Evolutionary conservation across 805 yeast species (phyloP).

Genomic region (Lipomyces kockii): DNA sequence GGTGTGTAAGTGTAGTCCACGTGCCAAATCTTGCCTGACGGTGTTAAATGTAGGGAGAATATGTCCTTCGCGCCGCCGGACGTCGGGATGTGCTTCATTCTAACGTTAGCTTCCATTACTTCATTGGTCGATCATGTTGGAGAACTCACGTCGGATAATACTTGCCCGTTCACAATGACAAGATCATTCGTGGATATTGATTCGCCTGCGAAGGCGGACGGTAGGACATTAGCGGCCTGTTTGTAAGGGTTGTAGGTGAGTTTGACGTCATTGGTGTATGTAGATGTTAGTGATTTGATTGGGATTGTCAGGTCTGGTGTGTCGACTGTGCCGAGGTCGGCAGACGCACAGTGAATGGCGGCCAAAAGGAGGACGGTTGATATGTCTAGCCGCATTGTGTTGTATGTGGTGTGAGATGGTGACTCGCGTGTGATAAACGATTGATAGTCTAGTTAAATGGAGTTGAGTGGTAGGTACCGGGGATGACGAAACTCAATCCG

Average conservation of each 20-base stretch:
- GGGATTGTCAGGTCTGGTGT: neutral
- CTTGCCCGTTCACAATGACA: constrained; percentile 14
- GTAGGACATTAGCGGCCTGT: constrained; percentile 8
- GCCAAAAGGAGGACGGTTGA: neutral
- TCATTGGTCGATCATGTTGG: neutral
- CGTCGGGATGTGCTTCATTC: constrained; percentile 13
- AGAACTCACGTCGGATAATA: constrained; percentile 19
- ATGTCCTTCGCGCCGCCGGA: constrained; percentile 11
- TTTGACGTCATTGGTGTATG: constrained; percentile 1
- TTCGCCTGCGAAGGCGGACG: neutral
- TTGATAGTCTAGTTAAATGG: no score
- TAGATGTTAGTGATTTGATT: constrained; percentile 7
- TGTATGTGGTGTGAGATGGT: neutral
- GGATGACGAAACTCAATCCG: neutral
- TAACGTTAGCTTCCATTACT: neutral
- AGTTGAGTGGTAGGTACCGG: no score
- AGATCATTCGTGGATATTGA: neutral
- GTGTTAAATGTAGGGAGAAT: constrained; percentile 16
- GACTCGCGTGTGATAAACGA: neutral
- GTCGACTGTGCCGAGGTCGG: neutral
- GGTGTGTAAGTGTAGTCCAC: constrained; percentile 21
- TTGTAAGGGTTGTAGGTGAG: constrained; percentile 10
- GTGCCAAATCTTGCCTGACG: constrained; percentile 25
- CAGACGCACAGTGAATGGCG: neutral
- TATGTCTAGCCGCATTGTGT: neutral